Conservation (phyloP, 2,329 filamentous ascomycete species). For the Bipolaris victoriae region DNA sequence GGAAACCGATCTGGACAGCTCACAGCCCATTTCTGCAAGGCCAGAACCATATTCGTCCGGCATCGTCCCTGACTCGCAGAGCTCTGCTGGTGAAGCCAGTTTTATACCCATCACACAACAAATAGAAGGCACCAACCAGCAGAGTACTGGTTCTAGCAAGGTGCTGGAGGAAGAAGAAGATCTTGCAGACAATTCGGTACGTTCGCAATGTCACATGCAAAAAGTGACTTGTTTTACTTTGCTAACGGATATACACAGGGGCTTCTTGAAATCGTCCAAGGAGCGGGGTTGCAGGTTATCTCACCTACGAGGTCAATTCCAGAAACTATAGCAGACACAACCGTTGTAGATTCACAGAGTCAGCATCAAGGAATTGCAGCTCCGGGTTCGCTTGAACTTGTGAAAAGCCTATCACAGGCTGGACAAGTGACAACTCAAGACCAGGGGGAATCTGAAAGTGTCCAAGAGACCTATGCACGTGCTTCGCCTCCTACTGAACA, state of each 20-base stretch:
- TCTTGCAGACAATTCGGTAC: slow-evolving; percentile 20
- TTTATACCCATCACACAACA: slow-evolving; percentile 35
- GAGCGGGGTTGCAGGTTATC: slow-evolving; percentile 14
- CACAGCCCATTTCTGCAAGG: slow-evolving; percentile 21
- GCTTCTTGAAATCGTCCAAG: slow-evolving; percentile 20
- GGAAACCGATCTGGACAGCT: slow-evolving; percentile 25
- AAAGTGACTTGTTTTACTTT: not conserved
- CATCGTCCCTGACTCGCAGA: slow-evolving; percentile 40
- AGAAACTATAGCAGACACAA: slow-evolving; percentile 35
- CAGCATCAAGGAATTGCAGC: slow-evolving; percentile 13
- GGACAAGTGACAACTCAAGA: not conserved
- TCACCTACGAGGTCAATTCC: slow-evolving; percentile 36
- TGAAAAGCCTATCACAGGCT: slow-evolving; percentile 6
- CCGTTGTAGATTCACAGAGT: slow-evolving; percentile 22
- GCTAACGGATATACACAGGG: slow-evolving; percentile 22
- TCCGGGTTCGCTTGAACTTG: slow-evolving; percentile 12
- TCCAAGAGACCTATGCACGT: not conserved
- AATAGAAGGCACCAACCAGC: slow-evolving; percentile 15
- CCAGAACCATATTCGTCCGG: slow-evolving; percentile 18
- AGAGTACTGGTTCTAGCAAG: slow-evolving; percentile 6
- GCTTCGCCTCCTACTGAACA: not conserved
- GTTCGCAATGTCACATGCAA: not conserved
- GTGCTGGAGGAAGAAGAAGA: slow-evolving; percentile 12
- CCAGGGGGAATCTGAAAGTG: not conserved
- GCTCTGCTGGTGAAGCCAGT: slow-evolving; percentile 28